Percentiles rank a stretch among this genome's conserved stretches.
Conservation (phyloP, 306 rosid genomes). For the Cajanus cajan region DNA sequence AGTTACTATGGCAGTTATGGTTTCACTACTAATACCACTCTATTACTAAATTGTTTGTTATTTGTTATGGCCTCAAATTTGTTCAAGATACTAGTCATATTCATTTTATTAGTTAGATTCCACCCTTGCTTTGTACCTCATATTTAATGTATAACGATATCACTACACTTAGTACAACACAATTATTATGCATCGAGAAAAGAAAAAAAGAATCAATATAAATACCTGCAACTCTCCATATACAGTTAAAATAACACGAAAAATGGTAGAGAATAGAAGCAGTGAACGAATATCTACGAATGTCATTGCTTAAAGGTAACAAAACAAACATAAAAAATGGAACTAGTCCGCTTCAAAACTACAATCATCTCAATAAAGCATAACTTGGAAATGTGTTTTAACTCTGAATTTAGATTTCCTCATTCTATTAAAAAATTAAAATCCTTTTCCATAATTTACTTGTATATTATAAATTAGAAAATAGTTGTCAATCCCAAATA, state of each 20-base stretch:
- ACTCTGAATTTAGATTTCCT: neutral
- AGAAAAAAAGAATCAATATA: too few relatives aligned
- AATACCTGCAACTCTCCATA: conserved; percentile 99
- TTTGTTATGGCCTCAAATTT: too few relatives aligned
- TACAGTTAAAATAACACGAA: conserved; percentile 57
- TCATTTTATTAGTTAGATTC: too few relatives aligned
- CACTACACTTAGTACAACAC: too few relatives aligned
- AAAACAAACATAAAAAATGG: neutral
- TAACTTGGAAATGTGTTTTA: neutral
- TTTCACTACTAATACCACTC: too few relatives aligned
- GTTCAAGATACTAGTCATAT: too few relatives aligned
- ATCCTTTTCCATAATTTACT: neutral
- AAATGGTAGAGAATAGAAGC: conserved; percentile 55
- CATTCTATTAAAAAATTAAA: neutral
- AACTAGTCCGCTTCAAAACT: neutral
- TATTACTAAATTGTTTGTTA: too few relatives aligned
- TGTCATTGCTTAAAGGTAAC: conserved; percentile 40
- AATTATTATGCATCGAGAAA: too few relatives aligned
- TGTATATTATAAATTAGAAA: neutral
- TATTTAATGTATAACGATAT: too few relatives aligned
- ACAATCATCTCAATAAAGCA: neutral
- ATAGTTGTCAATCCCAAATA: too few relatives aligned
- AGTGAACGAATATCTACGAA: conserved; percentile 36
- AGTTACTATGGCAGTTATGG: too few relatives aligned
- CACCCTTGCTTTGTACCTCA: too few relatives aligned